Conservation (phyloP, 2,329 filamentous ascomycete genomes). For the Trichoderma endophyticum region DNA sequence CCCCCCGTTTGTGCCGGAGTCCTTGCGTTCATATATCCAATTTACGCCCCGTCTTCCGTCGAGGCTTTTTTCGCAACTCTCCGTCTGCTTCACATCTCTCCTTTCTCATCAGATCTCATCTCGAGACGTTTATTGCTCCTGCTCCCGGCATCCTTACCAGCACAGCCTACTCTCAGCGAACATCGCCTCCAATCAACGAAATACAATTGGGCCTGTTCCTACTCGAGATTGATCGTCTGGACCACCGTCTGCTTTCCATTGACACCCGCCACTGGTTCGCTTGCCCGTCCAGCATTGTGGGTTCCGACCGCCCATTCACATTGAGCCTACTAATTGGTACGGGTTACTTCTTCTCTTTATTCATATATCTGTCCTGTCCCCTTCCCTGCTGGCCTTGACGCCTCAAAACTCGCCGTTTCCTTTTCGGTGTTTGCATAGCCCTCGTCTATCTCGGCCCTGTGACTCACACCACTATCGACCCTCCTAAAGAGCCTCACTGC, state of each 20-base stretch:
- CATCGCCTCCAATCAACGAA: not conserved
- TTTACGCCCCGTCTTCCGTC: slow-evolving; percentile 15
- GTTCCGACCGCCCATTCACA: not conserved
- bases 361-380: slow-evolving; percentile 14
- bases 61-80: not conserved
- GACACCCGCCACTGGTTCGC: slow-evolving; percentile 1
- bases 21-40: slow-evolving; percentile 17
- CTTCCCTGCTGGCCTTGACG: slow-evolving; percentile 7
- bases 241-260: not conserved
- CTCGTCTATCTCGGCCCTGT: slow-evolving; percentile 14
- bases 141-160: not conserved
- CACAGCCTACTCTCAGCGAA: not conserved
- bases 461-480: slow-evolving; percentile 20
- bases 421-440: slow-evolving; percentile 18
- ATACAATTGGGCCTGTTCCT: not conserved
- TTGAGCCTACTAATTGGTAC: slow-evolving; percentile 14
- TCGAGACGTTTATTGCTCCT: not conserved
- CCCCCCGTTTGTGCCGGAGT: slow-evolving; percentile 13
- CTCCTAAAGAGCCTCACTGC: slow-evolving; percentile 14
- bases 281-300: slow-evolving; percentile 8
- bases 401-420: slow-evolving; percentile 8
- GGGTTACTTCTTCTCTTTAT: not conserved
- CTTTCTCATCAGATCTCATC: not conserved
- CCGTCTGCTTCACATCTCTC: not conserved
- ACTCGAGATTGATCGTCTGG: not conserved